These are phyloP conservation scores for Trametes versicolor DNA, from an alignment of 1,284 basidiomycete species.

Conservation along the genomic window DNA sequence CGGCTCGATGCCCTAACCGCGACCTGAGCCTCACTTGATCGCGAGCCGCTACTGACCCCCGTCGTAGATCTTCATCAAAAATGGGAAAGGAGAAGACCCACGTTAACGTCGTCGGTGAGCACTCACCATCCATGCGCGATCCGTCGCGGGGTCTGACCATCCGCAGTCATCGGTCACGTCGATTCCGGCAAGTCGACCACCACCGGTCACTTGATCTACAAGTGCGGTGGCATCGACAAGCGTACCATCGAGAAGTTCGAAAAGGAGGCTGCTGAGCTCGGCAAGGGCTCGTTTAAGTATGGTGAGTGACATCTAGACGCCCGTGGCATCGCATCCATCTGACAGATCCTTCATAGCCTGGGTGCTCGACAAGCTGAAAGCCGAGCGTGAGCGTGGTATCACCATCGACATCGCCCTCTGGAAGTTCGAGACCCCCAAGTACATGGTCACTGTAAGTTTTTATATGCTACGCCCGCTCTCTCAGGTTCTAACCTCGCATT, in stretches of 20 bases:
- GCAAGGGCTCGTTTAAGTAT: constrained; percentile 99
- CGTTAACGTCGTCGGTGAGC: constrained; percentile 92
- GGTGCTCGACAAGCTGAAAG: constrained; percentile 99
- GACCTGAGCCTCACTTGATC: constrained; percentile 12
- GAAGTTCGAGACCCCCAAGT: constrained; percentile 99
- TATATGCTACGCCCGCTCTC: no score
- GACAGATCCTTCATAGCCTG: constrained; percentile 69
- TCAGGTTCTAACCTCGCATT: constrained; percentile 13
- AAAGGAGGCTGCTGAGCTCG: constrained; percentile 99
- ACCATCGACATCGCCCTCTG: constrained; percentile 99
- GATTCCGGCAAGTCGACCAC: constrained; percentile 99
- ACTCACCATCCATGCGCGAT: neutral
- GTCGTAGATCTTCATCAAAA: constrained; percentile 50
- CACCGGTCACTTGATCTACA: constrained; percentile 99
- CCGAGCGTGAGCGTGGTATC: constrained; percentile 99
- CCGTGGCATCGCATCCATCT: constrained; percentile 35
- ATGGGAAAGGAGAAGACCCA: constrained; percentile 92
- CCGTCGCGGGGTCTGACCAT: constrained; percentile 22
- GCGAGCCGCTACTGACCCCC: constrained; percentile 15
- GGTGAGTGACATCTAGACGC: constrained; percentile 59
- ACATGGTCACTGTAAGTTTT: constrained; percentile 81
- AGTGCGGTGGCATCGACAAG: constrained; percentile 99
- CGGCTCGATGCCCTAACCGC: constrained; percentile 21
- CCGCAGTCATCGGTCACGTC: constrained; percentile 92
- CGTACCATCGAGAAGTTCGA: constrained; percentile 99